These are phyloP conservation scores for Auriculariales sp. DNA, from an alignment of 768 basidiomycete species.

Conservation along the genomic window DNA sequence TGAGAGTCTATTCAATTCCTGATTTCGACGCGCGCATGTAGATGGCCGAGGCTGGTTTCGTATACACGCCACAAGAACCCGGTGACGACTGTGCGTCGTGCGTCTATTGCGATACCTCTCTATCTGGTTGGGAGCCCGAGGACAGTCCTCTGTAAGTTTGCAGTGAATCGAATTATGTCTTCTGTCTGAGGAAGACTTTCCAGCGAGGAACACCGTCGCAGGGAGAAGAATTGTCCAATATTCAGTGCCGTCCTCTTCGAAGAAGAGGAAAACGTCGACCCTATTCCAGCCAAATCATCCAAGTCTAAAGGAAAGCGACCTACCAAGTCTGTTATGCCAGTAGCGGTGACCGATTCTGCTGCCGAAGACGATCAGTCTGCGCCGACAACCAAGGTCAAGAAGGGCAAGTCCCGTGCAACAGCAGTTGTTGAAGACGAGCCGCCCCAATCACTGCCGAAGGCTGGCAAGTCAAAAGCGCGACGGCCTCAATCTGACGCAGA, in stretches of 20 bases:
- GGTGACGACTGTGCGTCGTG: constrained; percentile 77
- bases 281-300: background rate
- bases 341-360: no score
- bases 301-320: background rate
- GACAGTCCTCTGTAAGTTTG: constrained; percentile 74
- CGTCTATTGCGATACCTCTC: constrained; percentile 64
- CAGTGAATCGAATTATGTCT: background rate
- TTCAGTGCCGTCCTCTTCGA: constrained; percentile 15
- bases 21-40: constrained; percentile 13
- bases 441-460: no score
- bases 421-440: background rate
- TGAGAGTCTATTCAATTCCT: background rate
- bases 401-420: background rate
- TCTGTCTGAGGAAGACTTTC: constrained; percentile 5
- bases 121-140: constrained; percentile 75
- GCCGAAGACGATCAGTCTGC: no score
- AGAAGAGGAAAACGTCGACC: background rate
- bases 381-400: no score
- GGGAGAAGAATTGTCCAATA: constrained; percentile 41
- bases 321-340: background rate
- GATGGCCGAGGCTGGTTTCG: constrained; percentile 87
- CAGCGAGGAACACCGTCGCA: constrained; percentile 66
- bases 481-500: background rate
- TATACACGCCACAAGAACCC: constrained; percentile 48
- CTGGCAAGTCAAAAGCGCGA: background rate